A percentile compares a stretch with the other conserved stretches of the same genome.
These are phyloP conservation scores for Vitis cinerea DNA, from an alignment of 164 flowering plant genomes.

Conservation along the genomic window DNA sequence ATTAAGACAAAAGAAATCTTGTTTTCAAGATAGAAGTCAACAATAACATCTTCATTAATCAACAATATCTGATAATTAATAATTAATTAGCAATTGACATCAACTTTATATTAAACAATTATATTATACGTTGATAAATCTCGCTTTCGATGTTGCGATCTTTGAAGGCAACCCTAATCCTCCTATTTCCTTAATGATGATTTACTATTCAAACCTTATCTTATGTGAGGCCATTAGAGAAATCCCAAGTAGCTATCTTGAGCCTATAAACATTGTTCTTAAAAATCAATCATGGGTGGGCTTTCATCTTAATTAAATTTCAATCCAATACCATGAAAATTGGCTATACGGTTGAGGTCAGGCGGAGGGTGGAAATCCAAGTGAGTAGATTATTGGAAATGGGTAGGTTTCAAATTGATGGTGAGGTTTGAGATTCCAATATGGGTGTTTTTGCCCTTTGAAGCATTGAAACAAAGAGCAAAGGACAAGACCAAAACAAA, in stretches of 20 bases:
- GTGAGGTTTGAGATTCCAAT: neutral
- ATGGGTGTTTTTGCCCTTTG: neutral
- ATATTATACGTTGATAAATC: neutral
- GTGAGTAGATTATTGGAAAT: neutral
- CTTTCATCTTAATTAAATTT: neutral
- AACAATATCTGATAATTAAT: neutral
- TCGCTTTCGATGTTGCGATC: neutral
- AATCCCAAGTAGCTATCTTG: neutral
- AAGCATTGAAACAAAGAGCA: neutral
- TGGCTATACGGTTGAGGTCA: neutral
- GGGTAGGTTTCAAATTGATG: neutral
- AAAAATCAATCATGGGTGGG: neutral
- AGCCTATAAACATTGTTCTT: neutral
- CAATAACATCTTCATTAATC: neutral
- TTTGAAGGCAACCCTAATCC: neutral
- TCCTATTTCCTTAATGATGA: neutral
- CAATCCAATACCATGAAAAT: neutral
- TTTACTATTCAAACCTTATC: constrained; percentile 1
- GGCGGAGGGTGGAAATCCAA: neutral
- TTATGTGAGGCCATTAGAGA: constrained; percentile 2
- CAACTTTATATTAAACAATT: neutral
- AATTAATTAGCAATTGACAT: neutral
- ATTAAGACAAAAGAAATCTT: neutral
- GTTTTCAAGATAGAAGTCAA: constrained; percentile 2
- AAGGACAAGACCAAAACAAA: no score